Evolutionary conservation across 2,329 filamentous ascomycete genomes (phyloP).

Genomic region (Penicillium sp.): DNA sequence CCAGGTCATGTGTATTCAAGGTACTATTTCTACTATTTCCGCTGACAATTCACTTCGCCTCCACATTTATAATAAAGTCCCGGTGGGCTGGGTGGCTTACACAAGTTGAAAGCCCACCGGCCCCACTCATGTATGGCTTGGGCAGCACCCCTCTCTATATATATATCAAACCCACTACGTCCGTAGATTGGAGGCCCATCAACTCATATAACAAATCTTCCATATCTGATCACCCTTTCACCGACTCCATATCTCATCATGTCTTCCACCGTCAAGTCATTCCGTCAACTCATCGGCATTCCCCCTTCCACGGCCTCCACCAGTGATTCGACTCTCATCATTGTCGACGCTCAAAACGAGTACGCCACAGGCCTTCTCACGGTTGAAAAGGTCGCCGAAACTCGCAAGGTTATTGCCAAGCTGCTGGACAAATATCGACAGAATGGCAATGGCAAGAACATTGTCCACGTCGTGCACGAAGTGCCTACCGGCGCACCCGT

Average conservation of each 20-base stretch:
- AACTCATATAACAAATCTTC: not conserved
- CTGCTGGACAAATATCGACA: constrained; percentile 61
- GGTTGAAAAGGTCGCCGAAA: constrained; percentile 52
- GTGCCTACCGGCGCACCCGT: constrained; percentile 61
- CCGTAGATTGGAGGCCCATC: not conserved
- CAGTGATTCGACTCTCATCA: constrained; percentile 60
- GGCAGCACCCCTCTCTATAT: not conserved
- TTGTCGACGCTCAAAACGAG: constrained; percentile 71
- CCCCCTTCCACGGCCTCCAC: constrained; percentile 55
- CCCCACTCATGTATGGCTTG: not conserved
- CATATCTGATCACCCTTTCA: not conserved
- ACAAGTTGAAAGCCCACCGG: not conserved
- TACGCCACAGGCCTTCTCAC: constrained; percentile 56
- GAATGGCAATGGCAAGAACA: constrained; percentile 43
- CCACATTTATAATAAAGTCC: no score
- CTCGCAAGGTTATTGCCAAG: constrained; percentile 55
- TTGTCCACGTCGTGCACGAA: constrained; percentile 62
- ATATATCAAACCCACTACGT: not conserved
- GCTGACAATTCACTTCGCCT: no score
- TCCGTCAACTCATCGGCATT: constrained; percentile 56
- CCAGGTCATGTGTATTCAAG: no score
- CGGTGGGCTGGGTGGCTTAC: not conserved
- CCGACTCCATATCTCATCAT: not conserved
- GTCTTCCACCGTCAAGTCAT: constrained; percentile 26
- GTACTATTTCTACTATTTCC: no score